A percentile compares a stretch with the other conserved stretches of the same genome.
Conservation (phyloP, 2,329 filamentous ascomycete genomes). For the Neurospora sp. region DNA sequence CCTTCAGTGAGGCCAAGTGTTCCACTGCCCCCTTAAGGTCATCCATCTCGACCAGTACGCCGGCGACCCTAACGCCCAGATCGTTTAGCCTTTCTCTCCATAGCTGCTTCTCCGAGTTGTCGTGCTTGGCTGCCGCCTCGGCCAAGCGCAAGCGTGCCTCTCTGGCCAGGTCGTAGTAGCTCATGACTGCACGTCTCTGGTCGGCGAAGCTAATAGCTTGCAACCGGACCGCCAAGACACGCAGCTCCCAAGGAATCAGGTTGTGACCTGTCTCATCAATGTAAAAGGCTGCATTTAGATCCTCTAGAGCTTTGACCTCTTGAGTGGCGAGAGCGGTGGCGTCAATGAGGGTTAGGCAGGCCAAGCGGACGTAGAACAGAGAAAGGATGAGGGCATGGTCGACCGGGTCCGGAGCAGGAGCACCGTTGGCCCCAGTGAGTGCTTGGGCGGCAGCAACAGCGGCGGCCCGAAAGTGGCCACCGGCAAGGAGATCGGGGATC, state of each 20-base stretch:
- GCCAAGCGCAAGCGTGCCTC: slow-evolving; percentile 59
- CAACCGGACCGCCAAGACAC: slow-evolving; percentile 72
- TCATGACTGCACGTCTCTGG: slow-evolving; percentile 73
- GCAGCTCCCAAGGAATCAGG: slow-evolving; percentile 78
- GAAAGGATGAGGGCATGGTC: slow-evolving; percentile 62
- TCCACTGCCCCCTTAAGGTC: slow-evolving; percentile 71
- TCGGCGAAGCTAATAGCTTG: slow-evolving; percentile 84
- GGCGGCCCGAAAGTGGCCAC: slow-evolving; percentile 72
- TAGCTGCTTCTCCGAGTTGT: slow-evolving; percentile 45
- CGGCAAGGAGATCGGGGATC: slow-evolving; percentile 56
- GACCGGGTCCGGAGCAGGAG: slow-evolving; percentile 32
- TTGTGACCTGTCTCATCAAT: slow-evolving; percentile 47
- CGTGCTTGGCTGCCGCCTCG: slow-evolving; percentile 32
- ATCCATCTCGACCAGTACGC: slow-evolving; percentile 73
- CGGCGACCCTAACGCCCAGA: slow-evolving; percentile 58
- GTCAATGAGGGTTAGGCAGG: slow-evolving; percentile 72
- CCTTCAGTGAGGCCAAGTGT: slow-evolving; percentile 55
- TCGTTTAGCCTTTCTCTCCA: slow-evolving; percentile 70
- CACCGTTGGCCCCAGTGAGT: slow-evolving; percentile 36
- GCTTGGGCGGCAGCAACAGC: slow-evolving; percentile 58
- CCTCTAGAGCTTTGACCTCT: slow-evolving; percentile 54
- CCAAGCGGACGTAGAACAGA: slow-evolving; percentile 71
- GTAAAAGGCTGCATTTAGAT: slow-evolving; percentile 50
- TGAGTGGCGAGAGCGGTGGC: slow-evolving; percentile 59
- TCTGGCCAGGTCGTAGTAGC: slow-evolving; percentile 77